A percentile compares a stretch with the other conserved stretches of the same genome.
These are phyloP conservation scores for bread wheat (Triticum aestivum) DNA, from an alignment of 176 grass and related monocot genomes.

Conservation along the genomic window IWGSC_CS_RefSeq_v2.1 NC_057794.1:472964293-472964792, in stretches of 20 bases:
- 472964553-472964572: neutral
- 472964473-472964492: neutral
- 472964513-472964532: no score
- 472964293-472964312: neutral
- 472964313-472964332: neutral
- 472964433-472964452: neutral
- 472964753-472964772: no score
- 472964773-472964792: no score
- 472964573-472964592: neutral
- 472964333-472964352: neutral
- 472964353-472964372: neutral
- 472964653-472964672: neutral
- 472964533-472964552: neutral
- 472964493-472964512: neutral
- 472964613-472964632: neutral
- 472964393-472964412: neutral
- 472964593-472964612: neutral
- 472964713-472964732: no score
- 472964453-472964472: no score
- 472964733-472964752: no score
- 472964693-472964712: neutral
- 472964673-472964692: neutral
- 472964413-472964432: neutral
- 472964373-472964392: neutral
- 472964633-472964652: neutral